Conservation (phyloP, 768 basidiomycete species). For the Megacollybia marginata region DNA sequence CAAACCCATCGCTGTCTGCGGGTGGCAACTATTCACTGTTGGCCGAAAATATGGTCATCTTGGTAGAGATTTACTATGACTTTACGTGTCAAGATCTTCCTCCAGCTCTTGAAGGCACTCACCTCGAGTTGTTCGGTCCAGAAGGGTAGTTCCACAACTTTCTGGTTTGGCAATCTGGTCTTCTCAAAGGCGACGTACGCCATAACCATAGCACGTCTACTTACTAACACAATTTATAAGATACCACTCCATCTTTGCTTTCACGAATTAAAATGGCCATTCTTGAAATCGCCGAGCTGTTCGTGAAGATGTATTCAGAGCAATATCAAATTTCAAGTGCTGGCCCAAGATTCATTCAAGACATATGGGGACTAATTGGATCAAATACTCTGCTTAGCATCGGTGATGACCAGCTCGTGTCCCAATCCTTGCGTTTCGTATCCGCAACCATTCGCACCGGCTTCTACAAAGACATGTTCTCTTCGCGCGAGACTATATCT, state of each 20-base stretch:
- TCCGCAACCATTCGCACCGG: slow-evolving; percentile 89
- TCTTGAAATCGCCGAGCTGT: slow-evolving; percentile 87
- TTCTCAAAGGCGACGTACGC: slow-evolving; percentile 66
- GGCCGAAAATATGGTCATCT: slow-evolving; percentile 68
- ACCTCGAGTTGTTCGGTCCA: slow-evolving; percentile 74
- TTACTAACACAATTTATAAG: slow-evolving; percentile 26
- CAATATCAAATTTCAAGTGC: slow-evolving; percentile 57
- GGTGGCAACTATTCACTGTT: slow-evolving; percentile 39
- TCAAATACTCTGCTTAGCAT: slow-evolving; percentile 60
- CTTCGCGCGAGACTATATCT: slow-evolving; percentile 71
- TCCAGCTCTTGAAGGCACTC: slow-evolving; percentile 85
- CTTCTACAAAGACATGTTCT: slow-evolving; percentile 75
- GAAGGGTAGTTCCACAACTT: slow-evolving; percentile 76
- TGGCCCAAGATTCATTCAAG: slow-evolving; percentile 70
- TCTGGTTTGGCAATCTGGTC: slow-evolving; percentile 68
- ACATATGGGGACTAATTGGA: slow-evolving; percentile 87
- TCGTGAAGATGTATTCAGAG: slow-evolving; percentile 78
- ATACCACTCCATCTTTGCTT: slow-evolving; percentile 76
- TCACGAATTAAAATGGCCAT: slow-evolving; percentile 85
- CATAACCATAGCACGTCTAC: background rate
- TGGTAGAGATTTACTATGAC: slow-evolving; percentile 88
- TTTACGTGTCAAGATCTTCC: slow-evolving; percentile 94
- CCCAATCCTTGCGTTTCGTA: slow-evolving; percentile 85
- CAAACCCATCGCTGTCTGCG: slow-evolving; percentile 26
- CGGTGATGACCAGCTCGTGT: slow-evolving; percentile 83